Base-by-base conservation (phyloP, 208 protist species). In the Wallacemonas sp. region DNA sequence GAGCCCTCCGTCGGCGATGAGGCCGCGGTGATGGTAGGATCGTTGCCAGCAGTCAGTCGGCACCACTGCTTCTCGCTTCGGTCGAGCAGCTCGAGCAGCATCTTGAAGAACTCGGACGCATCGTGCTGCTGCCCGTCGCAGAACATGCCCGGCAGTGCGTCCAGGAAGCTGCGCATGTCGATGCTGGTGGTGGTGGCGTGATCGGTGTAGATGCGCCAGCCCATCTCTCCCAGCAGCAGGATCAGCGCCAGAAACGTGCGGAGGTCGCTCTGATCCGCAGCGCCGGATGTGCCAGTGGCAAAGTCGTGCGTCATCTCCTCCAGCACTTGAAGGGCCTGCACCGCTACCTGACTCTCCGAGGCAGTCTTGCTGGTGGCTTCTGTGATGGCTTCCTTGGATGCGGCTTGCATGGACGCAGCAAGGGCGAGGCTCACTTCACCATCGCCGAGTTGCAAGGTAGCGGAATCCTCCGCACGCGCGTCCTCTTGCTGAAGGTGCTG, bases 91-190 rank as follows among this genome's bases (percentile, higher is more conserved):
- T 87, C 81, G 26, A 93, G 61, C 49, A 93, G 42, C 25, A 81
- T 71, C 55, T 89, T 88, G 50, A 65, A 70, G 50, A 82, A 87
- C 74, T 89, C 87, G n/a, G 83, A 89, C 12, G 87, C 81, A 65
- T 93, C 87, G 62, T 93, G 87, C 46, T 89, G 87, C 4, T 64
- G 76, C 38, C 77, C 72, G 29, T 89, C 79, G 57, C 78, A 65
- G 64, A 93, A 89, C 1, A 75, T 74, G 5, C 39, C 36, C 1
- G 87, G 82, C 49, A 87, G 68, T 16, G 70, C 55, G 22, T 63
- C 1, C 28, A 42, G 26, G 16, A 87, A 70, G 26, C 11, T n/a
- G 14, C 20, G 52, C 52, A 77, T 79, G 32, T 72, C 48, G 1
- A 81, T 77, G 50, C 77, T 38, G 16, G 87, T 65, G 1, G 67